phyloP scores from a whole-genome alignment of 2,329 filamentous ascomycete species.

The Chaetoscypha palmicola region DNA sequence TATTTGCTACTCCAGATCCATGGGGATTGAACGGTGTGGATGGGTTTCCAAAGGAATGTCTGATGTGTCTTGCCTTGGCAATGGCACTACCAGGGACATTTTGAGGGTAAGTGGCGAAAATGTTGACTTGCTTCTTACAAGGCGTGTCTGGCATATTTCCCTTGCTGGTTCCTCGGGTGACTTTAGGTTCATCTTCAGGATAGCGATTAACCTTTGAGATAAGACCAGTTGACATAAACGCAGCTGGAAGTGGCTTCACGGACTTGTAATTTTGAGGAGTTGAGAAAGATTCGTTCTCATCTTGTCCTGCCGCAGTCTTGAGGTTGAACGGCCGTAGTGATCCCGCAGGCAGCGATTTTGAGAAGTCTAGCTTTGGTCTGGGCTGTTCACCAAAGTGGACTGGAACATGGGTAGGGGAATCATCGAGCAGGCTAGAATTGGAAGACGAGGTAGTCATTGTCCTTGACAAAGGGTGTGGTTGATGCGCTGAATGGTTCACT shows the following conservation, averaged over 20 bases:
- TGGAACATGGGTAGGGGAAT: constrained; percentile 59
- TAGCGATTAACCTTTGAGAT: constrained; percentile 91
- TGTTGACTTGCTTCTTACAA: constrained; percentile 75
- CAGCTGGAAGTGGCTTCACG: constrained; percentile 69
- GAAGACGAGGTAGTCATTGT: constrained; percentile 84
- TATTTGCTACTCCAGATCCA: constrained; percentile 37
- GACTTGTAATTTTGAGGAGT: constrained; percentile 73
- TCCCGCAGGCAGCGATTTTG: constrained; percentile 68
- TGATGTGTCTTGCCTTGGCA: constrained; percentile 53
- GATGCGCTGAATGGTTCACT: constrained; percentile 38
- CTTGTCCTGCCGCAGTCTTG: constrained; percentile 37
- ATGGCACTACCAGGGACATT: constrained; percentile 52
- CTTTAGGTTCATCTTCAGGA: constrained; percentile 54
- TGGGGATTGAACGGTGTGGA: constrained; percentile 72
- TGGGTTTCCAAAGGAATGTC: constrained; percentile 70
- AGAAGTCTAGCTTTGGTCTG: constrained; percentile 52
- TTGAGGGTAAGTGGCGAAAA: constrained; percentile 59
- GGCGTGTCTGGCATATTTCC: constrained; percentile 85
- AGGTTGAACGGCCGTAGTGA: constrained; percentile 43
- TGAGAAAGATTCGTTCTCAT: constrained; percentile 48
- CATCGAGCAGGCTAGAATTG: constrained; percentile 67
- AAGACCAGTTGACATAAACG: constrained; percentile 89
- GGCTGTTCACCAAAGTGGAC: constrained; percentile 47
- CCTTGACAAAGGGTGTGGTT: constrained; percentile 77
- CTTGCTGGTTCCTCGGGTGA: constrained; percentile 46